Evolutionary conservation across 1,139 yeast species (phyloP).

Genomic region (Hanseniaspora uvarum): DNA sequence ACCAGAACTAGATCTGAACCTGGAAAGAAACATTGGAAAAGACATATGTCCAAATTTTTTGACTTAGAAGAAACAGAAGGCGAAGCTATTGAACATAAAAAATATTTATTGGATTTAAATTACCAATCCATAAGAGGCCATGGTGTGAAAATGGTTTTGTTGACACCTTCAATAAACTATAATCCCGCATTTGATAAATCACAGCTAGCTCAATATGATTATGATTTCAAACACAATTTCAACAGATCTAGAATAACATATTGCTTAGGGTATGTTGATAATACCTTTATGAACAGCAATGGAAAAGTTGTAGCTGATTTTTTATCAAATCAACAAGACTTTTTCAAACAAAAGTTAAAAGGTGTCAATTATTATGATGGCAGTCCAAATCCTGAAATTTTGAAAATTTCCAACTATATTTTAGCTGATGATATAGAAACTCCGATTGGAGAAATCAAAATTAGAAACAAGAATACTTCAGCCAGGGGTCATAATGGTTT

Average conservation of each 20-base stretch:
- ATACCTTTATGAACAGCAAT: constrained; percentile 45
- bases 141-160: not conserved
- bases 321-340: constrained; percentile 31
- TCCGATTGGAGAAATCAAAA: constrained; percentile 51
- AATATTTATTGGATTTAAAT: not conserved
- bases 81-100: not conserved
- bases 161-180: not conserved
- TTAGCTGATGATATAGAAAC: constrained; percentile 71
- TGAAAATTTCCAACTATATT: constrained; percentile 31
- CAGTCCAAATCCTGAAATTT: constrained; percentile 28
- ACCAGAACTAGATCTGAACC: not conserved
- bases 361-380: constrained; percentile 1
- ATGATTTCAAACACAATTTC: not conserved
- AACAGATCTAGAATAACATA: not conserved
- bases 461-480: constrained; percentile 47
- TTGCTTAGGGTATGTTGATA: constrained; percentile 2
- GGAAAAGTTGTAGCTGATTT: constrained; percentile 46
- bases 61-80: not conserved
- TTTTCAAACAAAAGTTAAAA: not conserved
- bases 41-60: not conserved
- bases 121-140: not conserved
- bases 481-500: constrained; percentile 73
- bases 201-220: not conserved
- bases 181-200: not conserved
- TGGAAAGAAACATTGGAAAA: not conserved